Base-by-base conservation (phyloP, 345 rosid genomes). In the Abelmoschus esculentus region DNA sequence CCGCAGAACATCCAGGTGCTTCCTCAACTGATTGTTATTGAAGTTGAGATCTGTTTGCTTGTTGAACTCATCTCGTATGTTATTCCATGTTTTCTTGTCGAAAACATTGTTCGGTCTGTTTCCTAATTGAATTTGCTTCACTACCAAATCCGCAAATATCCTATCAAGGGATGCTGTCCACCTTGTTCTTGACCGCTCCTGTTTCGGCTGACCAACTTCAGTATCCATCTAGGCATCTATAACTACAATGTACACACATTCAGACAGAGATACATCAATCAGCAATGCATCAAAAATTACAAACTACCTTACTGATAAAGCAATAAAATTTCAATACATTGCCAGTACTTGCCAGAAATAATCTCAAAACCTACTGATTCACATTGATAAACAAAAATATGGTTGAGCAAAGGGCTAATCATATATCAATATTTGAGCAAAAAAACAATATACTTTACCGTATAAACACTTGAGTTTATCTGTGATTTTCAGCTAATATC, bases 21-120 rank as follows among this genome's bases (percentile, higher is more conserved):
- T 90, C 72, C 96, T 83, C 77, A 92, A 55, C 58, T 92, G 98
- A 72, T 84, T 86, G 77, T 81, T 90, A 70, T 88, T 90, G 86
- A 84, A 90, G 72, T 79, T 86, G 50, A 88, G 90, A 61, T 77
- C 81, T 0, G 95, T 88, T 75, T 79, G 81, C 71, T 80, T 42
- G 46, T 42, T 42, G 13, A 42, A 42, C 13, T 42, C 46, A 42
- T 42, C 77, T 0, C 96, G 78, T 56, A 91, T 87, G 73, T 67
- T 69, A 66, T 78, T 81, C 97, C 96, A 87, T 1, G 93, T 82
- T 69, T 86, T 91, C 80, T 87, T 87, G 65, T 89, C 91, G 64
- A 91, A 89, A 22, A 84, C 82, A 79, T 83, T 80, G 75, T 87
- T 85, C 4, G 83, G 88, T 49, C 92, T 85, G 72, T 85, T 87